Percentiles rank a stretch among this genome's conserved stretches.
These are phyloP conservation scores for Cymbopogon flexuosus DNA, from an alignment of 202 grass and related monocot genomes.

Conservation along the genomic window DNA sequence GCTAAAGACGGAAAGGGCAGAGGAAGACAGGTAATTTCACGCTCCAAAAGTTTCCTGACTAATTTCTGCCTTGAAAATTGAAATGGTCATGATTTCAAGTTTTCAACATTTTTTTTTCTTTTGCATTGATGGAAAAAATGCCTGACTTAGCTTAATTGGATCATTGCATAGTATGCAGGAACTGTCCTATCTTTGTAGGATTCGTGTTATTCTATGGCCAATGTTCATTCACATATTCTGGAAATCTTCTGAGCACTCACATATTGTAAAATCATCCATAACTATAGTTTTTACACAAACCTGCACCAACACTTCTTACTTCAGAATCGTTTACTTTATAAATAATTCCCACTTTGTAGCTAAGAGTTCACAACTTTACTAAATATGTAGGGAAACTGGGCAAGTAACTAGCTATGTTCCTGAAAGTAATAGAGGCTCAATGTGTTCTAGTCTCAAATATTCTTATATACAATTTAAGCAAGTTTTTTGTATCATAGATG, in stretches of 20 bases:
- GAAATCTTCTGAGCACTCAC: neutral
- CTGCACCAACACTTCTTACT: neutral
- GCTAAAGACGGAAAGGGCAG: conserved; percentile 99
- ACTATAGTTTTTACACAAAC: neutral
- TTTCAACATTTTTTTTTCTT: neutral
- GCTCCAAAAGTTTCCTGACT: neutral
- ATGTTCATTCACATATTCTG: neutral
- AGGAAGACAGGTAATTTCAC: conserved; percentile 86
- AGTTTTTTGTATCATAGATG: neutral
- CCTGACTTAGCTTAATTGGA: neutral
- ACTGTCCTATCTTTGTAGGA: neutral
- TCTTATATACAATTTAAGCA: neutral
- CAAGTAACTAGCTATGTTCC: neutral
- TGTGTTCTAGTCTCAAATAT: neutral
- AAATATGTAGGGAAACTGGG: neutral
- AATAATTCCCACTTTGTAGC: neutral
- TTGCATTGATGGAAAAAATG: neutral
- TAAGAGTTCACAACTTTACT: neutral
- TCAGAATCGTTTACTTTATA: neutral
- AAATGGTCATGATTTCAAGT: neutral
- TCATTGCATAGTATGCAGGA: neutral
- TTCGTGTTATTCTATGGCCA: conserved; percentile 2
- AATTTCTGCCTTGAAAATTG: neutral
- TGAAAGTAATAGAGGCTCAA: conserved; percentile 3
- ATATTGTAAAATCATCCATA: neutral